Evolutionary conservation across 148 eudicot species (phyloP), one percentile per base, ranked within the genome.

Genomic region (Gaultheria prostrata): DNA sequence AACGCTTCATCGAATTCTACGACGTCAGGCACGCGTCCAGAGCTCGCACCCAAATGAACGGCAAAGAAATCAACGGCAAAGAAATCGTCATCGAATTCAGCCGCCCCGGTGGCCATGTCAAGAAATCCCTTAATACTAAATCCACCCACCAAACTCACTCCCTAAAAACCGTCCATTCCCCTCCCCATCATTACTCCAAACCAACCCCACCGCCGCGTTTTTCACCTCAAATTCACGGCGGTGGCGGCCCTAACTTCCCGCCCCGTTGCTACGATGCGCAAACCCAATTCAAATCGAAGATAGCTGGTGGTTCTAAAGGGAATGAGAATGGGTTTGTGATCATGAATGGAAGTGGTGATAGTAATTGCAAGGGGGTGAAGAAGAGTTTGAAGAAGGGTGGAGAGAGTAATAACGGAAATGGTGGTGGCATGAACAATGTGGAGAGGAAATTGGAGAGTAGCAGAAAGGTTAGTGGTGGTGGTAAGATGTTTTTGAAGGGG

Each of bases 1-100:
- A 94, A 80, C 89, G 88, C 32, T 96, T 96, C 74, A 90, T 96
- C 11, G 99, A 96, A 86, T 96, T 91, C 79, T 96, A 85, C 81
- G 99, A 96, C 83, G 85, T 91, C 3, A 76, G 99, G 56, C 89
- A 96, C 76, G 98, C 99, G 1, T 88, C 98, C 0, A 87, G 76
- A 28, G 99, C 99, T 1, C 71, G 89, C 6, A 20, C 82, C 0
- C 92, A 82, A 35, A 85, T 96, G 92, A 91, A 91, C 43, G 98
- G 99, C 0, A 88, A 88, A 35, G 97, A 94, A 83, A 92, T 96
- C 43, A 59, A 71, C 39, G 95, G 97, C 8, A 87, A 78, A 12
- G 72, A 54, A 30, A 81, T 93, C 0, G 61, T 87, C 20, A 89
- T 96, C 13, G 98, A 94, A 56, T 96, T 86, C 73, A 94, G 97